Conservation (phyloP, 176 grass and related monocot species). For the Secale cereale region DNA sequence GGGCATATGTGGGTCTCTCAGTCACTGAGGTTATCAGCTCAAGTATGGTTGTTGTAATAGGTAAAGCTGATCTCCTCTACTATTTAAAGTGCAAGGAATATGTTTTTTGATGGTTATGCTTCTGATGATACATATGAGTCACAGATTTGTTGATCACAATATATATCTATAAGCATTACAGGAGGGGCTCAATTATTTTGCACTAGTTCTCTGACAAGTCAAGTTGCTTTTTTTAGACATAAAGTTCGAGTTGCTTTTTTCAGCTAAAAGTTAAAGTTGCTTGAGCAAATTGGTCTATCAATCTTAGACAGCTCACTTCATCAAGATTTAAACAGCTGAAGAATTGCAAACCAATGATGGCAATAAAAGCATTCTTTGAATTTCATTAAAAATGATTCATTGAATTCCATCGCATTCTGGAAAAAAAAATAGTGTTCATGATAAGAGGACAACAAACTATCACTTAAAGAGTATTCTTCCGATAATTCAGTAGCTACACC, state of each 20-base stretch:
- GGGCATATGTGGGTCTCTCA: slow-evolving; percentile 78
- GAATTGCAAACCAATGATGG: neutral
- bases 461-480: neutral
- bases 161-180: neutral
- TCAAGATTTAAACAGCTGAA: neutral
- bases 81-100: neutral
- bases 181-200: neutral
- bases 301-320: neutral
- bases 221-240: neutral
- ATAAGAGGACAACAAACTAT: neutral
- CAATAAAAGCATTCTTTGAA: neutral
- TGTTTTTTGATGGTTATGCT: neutral
- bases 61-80: slow-evolving; percentile 5
- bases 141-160: neutral
- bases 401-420: too few species aligned
- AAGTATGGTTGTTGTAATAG: slow-evolving; percentile 75
- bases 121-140: neutral
- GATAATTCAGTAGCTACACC: neutral
- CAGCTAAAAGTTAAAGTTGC: neutral
- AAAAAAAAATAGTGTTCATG: neutral
- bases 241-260: neutral
- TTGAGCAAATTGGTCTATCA: neutral
- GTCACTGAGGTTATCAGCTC: slow-evolving; percentile 67
- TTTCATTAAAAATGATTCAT: neutral
- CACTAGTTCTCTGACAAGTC: neutral